phyloP scores from a whole-genome alignment of 768 basidiomycete genomes.

The Mycena albidolilacea region DNA sequence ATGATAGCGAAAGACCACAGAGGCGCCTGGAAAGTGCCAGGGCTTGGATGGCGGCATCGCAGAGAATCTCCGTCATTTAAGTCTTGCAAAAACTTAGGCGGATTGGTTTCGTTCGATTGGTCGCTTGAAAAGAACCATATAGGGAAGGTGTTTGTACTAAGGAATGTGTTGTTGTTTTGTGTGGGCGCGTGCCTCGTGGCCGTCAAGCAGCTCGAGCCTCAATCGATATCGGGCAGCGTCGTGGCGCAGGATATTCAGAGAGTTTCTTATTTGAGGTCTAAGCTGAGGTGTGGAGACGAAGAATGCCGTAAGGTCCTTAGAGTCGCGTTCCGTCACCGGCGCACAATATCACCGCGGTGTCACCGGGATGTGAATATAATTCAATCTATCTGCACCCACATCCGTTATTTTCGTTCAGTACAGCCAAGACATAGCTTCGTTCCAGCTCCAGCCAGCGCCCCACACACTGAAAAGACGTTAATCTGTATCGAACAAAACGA shows the following conservation, averaged over 20 bases:
- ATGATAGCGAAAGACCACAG: background rate
- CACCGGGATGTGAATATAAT: constrained; percentile 6
- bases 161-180: background rate
- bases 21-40: background rate
- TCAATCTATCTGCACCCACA: background rate
- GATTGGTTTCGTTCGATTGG: constrained; percentile 27
- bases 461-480: constrained; percentile 50
- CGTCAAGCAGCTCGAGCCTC: constrained; percentile 1
- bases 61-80: constrained; percentile 9
- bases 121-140: constrained; percentile 24
- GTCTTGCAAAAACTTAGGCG: constrained; percentile 30
- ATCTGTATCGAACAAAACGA: background rate
- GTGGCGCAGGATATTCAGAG: constrained; percentile 2
- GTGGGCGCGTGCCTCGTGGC: background rate
- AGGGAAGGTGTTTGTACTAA: constrained; percentile 13
- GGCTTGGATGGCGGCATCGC: background rate
- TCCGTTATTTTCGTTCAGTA: constrained; percentile 44
- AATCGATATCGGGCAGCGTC: background rate
- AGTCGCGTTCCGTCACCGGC: background rate
- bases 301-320: constrained; percentile 19
- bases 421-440: constrained; percentile 65
- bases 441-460: constrained; percentile 60
- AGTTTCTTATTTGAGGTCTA: background rate
- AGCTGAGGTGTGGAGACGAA: background rate
- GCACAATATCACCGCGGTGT: constrained; percentile 13